These are phyloP conservation scores for Santalum album DNA, from an alignment of 164 flowering plant genomes.

Conservation along the genomic window DNA sequence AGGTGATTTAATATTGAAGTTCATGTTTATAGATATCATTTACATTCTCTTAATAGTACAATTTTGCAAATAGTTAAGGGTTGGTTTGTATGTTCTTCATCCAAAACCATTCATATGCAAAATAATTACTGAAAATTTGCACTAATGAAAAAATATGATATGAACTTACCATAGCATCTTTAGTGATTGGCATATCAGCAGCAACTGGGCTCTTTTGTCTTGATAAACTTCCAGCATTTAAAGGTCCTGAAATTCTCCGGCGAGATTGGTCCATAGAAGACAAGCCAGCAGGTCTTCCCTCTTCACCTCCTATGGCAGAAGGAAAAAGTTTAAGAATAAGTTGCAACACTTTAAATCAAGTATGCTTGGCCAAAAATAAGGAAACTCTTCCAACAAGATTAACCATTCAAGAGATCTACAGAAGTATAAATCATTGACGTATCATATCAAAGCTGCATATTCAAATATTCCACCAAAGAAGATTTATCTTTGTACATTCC, in stretches of 20 bases:
- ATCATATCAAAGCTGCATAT: not conserved
- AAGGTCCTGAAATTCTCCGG: conserved; percentile 27
- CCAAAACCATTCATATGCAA: no score
- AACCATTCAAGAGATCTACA: not conserved
- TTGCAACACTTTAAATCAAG: not conserved
- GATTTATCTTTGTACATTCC: no score
- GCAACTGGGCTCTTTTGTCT: conserved; percentile 48
- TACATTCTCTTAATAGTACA: no score
- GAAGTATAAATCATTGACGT: not conserved
- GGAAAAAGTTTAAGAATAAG: not conserved
- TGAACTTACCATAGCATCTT: conserved; percentile 33
- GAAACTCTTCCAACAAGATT: not conserved
- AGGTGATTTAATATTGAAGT: no score
- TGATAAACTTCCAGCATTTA: conserved; percentile 27
- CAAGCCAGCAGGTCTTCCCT: conserved; percentile 43
- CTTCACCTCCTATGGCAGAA: conserved; percentile 41
- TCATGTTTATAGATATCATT: no score
- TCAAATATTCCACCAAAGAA: no score
- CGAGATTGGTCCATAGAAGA: conserved; percentile 35
- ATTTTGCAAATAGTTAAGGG: no score
- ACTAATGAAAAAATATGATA: no score
- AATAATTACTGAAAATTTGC: no score
- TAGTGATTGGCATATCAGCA: conserved; percentile 26
- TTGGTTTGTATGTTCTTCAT: no score
- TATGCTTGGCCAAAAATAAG: not conserved